Base-by-base conservation (phyloP, 257 asterid species). In the Coffea canephora region DNA sequence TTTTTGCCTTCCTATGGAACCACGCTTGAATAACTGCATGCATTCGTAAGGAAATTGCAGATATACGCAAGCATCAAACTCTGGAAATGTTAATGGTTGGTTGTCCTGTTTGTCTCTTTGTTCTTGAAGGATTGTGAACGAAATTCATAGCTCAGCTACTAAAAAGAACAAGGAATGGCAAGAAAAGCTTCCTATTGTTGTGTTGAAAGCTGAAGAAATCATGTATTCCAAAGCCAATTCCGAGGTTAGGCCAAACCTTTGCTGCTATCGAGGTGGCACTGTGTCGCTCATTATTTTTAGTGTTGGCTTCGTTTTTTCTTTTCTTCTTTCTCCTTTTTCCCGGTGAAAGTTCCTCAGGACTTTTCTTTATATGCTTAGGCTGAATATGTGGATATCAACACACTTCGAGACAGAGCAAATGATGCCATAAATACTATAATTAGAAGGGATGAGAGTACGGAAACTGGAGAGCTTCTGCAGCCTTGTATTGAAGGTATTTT, bases 221-320 rank as follows among this genome's bases (percentile, higher is more conserved):
- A 86, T 95, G 91, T 95, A 95, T 80, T 95, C 95, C 78, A 95
- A 95, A 83, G 99, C 99, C 81, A 93, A 90, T 87, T 90, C 97
- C 77, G 94, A 93, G 96, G 99, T 93, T 79, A 19, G 61, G 15
- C 82, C 12, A 25, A 49, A 77, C 6, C 68, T 48, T 62, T 36
- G 4, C 72, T 46, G 23, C 81, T 23, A 25, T 19, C 2, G n/a
- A 71, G 0, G 62, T 34, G n/a, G 54, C 66, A 15, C 7, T 46
- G 49, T 75, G 57, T 71, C 31, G 21, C 48, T 14, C 54, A 18
- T 5, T 81, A 21, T 48, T 36, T 16, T 14, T 36, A 31, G 34
- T 31, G 49, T 75, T 75, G 45, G 71, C 46, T 27, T 1, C 23
- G 5, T 12, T 54, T 3, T 54, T 54, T 74, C 6, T 66, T 27